Evolutionary conservation across 2,329 filamentous ascomycete genomes (phyloP), one percentile per base, ranked within the genome.

Genomic region (Paraconiothyrium brasiliense): DNA sequence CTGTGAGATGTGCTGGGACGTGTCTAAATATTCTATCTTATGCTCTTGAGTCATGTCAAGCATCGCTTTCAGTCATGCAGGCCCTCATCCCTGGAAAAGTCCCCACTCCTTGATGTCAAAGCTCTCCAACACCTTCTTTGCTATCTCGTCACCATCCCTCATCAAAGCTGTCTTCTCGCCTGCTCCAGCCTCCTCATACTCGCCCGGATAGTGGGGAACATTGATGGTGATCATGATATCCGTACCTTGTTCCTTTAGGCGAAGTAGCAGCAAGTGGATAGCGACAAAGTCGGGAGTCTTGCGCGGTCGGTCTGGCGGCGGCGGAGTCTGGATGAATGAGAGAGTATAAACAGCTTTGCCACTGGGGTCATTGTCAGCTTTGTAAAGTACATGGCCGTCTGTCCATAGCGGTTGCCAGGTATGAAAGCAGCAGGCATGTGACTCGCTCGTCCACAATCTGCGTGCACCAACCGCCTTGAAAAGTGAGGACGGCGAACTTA

Each of bases 141-240:
- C 90, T 41, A 90, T 86, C 6, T 86, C 86, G 69, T 90, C 66
- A 32, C 77, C 81, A 27, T 70, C 85, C 55, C 89, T 90, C 71
- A 92, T 89, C 66, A 92, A 80, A 77, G 87, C 85, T 49, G 75
- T 76, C 59, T 89, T 79, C 72, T 92, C 87, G 16, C 94, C 87
- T 35, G 92, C 89, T 7, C 89, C 88, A 9, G 90, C 89, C 77
- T 89, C 87, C 70, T 89, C 84, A 75, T 93, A 93, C 76, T 91
- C 87, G 64, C 90, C 89, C 69, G 87, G 85, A 68, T 93, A 90
- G 74, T 95, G 90, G 32, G 94, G 94, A 51, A 97, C 91, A 79
- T 97, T 97, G 74, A 97, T 87, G 44, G 92, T 92, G 64, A 97
- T 88, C 50, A 97, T 82, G 43, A 98, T 81, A 78, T 98, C 94